These are phyloP conservation scores for Lunularia cruciata DNA, from an alignment of 225 moss, liverwort and hornwort species.

Conservation along the genomic window DNA sequence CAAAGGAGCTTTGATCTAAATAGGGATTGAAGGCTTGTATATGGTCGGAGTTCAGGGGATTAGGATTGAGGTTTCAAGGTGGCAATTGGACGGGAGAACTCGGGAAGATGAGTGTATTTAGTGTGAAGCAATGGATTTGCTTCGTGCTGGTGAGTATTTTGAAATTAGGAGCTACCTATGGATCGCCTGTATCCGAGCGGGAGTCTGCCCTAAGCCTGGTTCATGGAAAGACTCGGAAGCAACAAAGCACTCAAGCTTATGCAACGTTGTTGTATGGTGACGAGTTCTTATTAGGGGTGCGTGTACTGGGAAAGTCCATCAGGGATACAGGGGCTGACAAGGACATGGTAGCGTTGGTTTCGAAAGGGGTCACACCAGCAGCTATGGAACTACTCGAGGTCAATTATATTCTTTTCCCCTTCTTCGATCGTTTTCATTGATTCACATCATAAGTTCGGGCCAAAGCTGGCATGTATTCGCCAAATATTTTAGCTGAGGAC, in stretches of 20 bases:
- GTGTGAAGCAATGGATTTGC: background rate
- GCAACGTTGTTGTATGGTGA: slow-evolving; percentile 90
- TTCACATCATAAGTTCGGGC: too few species aligned
- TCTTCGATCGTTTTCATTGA: too few species aligned
- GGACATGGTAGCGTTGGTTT: slow-evolving; percentile 96
- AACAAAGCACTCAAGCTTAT: slow-evolving; percentile 66
- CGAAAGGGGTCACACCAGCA: slow-evolving; percentile 63
- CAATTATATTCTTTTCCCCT: background rate
- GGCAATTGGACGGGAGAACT: background rate
- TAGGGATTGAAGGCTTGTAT: background rate
- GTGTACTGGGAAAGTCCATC: slow-evolving; percentile 90
- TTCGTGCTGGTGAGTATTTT: background rate
- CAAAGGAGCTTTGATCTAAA: too few species aligned
- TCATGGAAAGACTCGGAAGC: slow-evolving; percentile 18
- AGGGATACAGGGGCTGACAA: slow-evolving; percentile 65
- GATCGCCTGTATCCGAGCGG: slow-evolving; percentile 16
- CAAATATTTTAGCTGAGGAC: background rate
- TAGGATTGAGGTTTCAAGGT: background rate
- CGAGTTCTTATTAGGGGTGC: slow-evolving; percentile 87
- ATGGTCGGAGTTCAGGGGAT: background rate
- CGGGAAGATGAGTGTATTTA: background rate
- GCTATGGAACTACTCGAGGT: slow-evolving; percentile 73
- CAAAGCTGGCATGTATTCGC: too few species aligned
- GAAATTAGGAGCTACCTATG: slow-evolving; percentile 22
- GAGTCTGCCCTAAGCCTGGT: slow-evolving; percentile 22